Conservation (phyloP, 345 rosid species). For the Abelmoschus esculentus region DNA sequence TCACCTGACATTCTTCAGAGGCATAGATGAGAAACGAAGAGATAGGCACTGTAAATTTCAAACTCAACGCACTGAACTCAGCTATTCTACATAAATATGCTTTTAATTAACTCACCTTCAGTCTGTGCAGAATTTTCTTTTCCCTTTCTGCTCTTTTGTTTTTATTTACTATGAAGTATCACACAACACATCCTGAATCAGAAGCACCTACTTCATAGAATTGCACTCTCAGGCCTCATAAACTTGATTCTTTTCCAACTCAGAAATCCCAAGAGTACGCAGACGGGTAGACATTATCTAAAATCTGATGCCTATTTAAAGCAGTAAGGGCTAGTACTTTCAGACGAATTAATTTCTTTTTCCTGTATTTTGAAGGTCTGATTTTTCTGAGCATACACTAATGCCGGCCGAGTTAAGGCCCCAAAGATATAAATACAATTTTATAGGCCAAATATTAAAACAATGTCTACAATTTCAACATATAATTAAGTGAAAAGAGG, state of each 20-base stretch:
- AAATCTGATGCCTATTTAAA: not conserved
- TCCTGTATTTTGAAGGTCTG: not conserved
- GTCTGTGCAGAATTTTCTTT: not conserved
- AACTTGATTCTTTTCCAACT: not conserved
- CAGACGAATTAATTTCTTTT: not conserved
- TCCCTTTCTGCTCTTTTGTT: not conserved
- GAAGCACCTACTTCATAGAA: not conserved
- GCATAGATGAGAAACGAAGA: not conserved
- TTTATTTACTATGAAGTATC: not conserved
- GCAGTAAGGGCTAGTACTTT: not conserved
- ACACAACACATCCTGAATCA: not conserved
- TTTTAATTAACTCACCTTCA: slow-evolving; percentile 3
- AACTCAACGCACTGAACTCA: not conserved
- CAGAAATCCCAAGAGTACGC: slow-evolving; percentile 1
- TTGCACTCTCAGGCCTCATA: not conserved
- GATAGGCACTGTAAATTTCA: not conserved
- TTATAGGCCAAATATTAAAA: not conserved
- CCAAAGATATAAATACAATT: not conserved
- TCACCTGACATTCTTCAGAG: not conserved
- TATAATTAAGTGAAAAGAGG: not conserved
- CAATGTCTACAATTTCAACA: no score
- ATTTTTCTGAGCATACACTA: not conserved
- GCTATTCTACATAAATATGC: not conserved
- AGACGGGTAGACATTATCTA: not conserved
- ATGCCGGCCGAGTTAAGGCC: not conserved